phyloP scores from a whole-genome alignment of 192 early-diverging fungal genomes.

The Allomyces arbusculus region DNA sequence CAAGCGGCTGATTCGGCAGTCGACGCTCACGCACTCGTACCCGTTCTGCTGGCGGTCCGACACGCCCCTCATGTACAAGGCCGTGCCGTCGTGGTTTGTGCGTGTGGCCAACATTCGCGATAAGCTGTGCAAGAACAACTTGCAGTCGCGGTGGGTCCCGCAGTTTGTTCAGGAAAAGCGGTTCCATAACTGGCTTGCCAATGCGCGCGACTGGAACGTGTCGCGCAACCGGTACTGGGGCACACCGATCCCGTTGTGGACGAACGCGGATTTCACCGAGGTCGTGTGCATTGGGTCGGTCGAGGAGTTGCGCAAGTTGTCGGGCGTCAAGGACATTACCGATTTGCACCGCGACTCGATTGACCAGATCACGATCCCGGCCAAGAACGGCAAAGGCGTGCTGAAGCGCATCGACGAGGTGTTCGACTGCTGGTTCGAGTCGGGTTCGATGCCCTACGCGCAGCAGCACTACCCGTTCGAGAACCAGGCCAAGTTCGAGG shows the following conservation, averaged over 20 bases:
- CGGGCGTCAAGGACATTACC: slow-evolving; percentile 62
- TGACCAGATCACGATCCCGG: slow-evolving; percentile 91
- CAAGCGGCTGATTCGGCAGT: slow-evolving; percentile 74
- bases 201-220: slow-evolving; percentile 93
- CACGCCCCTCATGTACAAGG: slow-evolving; percentile 90
- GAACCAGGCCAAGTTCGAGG: slow-evolving; percentile 70
- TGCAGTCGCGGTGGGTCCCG: slow-evolving; percentile 83
- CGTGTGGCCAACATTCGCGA: slow-evolving; percentile 68
- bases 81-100: slow-evolving; percentile 94
- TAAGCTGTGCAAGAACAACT: slow-evolving; percentile 69
- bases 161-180: slow-evolving; percentile 90
- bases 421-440: slow-evolving; percentile 99
- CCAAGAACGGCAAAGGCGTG: slow-evolving; percentile 60
- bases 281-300: slow-evolving; percentile 81
- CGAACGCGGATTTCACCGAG: slow-evolving; percentile 76
- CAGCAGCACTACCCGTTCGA: slow-evolving; percentile 99
- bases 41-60: slow-evolving; percentile 97
- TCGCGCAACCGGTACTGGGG: slow-evolving; percentile 98
- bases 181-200: slow-evolving; percentile 91
- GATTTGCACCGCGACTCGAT: slow-evolving; percentile 94
- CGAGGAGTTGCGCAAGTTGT: slow-evolving; percentile 66
- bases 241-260: slow-evolving; percentile 98
- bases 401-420: slow-evolving; percentile 84
- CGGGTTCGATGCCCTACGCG: slow-evolving; percentile 96
- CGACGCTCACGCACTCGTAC: slow-evolving; percentile 76